Evolutionary conservation across 179 eudicot species (phyloP).

Genomic region (Silene noctiflora): DNA sequence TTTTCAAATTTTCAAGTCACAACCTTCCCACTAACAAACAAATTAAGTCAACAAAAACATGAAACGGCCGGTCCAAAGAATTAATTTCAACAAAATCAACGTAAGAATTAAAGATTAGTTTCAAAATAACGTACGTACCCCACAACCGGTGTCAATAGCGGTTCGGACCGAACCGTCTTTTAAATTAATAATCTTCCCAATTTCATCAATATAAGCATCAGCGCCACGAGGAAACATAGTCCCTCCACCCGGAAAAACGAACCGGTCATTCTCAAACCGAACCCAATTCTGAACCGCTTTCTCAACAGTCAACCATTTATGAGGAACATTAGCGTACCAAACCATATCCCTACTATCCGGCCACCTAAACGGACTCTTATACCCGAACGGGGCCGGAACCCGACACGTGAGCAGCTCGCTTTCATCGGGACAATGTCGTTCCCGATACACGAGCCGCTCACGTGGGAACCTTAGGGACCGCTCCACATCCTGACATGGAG

Average conservation of each 20-base stretch:
- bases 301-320: conserved; percentile 80
- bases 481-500: conserved; percentile 68
- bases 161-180: conserved; percentile 66
- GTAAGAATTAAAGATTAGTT: not conserved
- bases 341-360: conserved; percentile 68
- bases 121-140: conserved; percentile 45
- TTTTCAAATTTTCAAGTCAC: not conserved
- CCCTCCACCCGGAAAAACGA: conserved; percentile 86
- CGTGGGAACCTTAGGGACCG: conserved; percentile 64
- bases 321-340: conserved; percentile 91
- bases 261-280: conserved; percentile 72
- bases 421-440: conserved; percentile 70
- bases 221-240: conserved; percentile 95
- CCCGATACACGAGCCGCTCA: conserved; percentile 50
- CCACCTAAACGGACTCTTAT: conserved; percentile 71
- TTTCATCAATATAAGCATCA: conserved; percentile 71
- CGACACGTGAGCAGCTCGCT: conserved; percentile 51
- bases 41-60: not conserved
- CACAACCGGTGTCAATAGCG: conserved; percentile 92
- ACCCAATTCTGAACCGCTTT: conserved; percentile 95
- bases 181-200: conserved; percentile 57
- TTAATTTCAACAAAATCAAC: not conserved
- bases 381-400: conserved; percentile 73
- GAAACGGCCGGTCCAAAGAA: not conserved
- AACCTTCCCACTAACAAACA: not conserved